Base-by-base conservation (phyloP, 352 stramenopile genomes). In the Blastocystis sp. region DNA sequence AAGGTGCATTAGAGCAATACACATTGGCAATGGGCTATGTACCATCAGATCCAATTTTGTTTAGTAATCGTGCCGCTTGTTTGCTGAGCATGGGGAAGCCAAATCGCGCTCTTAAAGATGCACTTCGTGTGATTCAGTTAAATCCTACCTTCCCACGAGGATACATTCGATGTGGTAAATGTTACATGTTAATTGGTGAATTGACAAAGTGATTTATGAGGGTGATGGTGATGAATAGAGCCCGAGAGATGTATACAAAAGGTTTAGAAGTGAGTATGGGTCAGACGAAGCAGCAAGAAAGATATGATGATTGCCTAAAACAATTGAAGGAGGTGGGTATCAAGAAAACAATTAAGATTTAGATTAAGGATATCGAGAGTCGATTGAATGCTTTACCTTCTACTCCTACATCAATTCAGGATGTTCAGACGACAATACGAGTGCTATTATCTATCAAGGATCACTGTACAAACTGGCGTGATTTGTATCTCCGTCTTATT, bases 21-120 rank as follows among this genome's bases (percentile, higher is more conserved):
- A 64, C 73, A 24, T 19, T 44, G 11, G 73, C 73, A 17, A 30
- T 84, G 9, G n/a, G 73, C 22, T 84, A 66, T 24, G 48, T 66
- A 11, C 73, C 73, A 27, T 84, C 73, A n/a, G 73, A 84, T 44
- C 68, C 57, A 6, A 56, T 84, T 54, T 48, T 33, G 11, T 66
- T 54, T 57, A 84, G 73, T 48, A 84, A 84, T 30, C 73, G 73
- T 27, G 73, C 73, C 0, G 73, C 73, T 57, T 84, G 73, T 44
- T 84, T 69, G 24, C n/a, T 84, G 3, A n/a, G 53, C 7, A 53
- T 84, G 17, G 27, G 37, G 4, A 66, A 68, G 24, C 57, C 73
- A 33, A 3, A 58, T 11, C 51, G 54, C 11, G 73, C 73, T 4
- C 51, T 84, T 22, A 58, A 84, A 30, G 73, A 84, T 40, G 13